A percentile compares a stretch with the other conserved stretches of the same genome.
These are phyloP conservation scores for Bipolaris sorokiniana DNA, from an alignment of 2,329 filamentous ascomycete species.

Conservation along the genomic window DNA sequence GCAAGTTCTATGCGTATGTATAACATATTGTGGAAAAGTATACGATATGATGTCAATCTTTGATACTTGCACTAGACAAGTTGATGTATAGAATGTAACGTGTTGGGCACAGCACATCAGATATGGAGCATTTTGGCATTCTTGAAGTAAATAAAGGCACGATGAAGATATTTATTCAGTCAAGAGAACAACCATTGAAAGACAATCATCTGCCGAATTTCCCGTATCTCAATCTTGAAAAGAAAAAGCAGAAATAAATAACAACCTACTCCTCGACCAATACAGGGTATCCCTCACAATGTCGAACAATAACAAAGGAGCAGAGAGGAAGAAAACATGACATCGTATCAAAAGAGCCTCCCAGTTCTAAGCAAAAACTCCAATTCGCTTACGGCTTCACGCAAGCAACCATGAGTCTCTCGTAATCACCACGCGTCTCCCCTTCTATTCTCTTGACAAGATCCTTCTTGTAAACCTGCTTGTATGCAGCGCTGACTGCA, in stretches of 20 bases:
- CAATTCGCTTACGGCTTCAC: constrained; percentile 45
- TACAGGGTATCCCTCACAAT: not conserved
- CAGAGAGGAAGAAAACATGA: not conserved
- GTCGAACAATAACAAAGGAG: not conserved
- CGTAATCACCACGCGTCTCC: constrained; percentile 86
- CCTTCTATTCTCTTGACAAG: constrained; percentile 73
- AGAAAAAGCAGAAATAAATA: not conserved
- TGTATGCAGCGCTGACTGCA: constrained; percentile 79
- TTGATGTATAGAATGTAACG: not conserved
- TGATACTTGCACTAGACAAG: not conserved
- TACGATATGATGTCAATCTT: not conserved
- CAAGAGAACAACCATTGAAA: not conserved
- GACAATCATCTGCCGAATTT: not conserved
- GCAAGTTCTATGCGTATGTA: not conserved
- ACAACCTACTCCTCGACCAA: not conserved
- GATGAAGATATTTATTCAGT: not conserved
- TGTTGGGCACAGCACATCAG: not conserved
- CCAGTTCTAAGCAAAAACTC: not conserved
- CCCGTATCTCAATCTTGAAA: not conserved
- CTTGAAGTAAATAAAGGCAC: not conserved
- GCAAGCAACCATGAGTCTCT: constrained; percentile 74
- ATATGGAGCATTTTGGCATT: not conserved
- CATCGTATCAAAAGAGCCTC: constrained; percentile 5
- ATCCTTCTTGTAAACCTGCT: constrained; percentile 70
- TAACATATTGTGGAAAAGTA: not conserved